Conservation (phyloP, 208 protist species). For the Trypanosoma theileri region DNA sequence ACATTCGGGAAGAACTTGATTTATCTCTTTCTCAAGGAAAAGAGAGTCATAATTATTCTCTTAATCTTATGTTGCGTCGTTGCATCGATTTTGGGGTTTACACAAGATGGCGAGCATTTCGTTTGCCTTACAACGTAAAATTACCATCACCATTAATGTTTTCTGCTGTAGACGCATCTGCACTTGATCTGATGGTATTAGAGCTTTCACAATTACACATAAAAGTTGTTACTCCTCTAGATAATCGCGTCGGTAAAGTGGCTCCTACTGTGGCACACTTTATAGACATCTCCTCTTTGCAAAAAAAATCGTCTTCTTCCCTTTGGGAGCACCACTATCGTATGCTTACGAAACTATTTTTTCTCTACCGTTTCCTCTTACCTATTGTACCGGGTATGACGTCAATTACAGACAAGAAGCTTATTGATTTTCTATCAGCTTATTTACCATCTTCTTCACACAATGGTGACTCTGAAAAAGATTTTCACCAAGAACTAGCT, state of each 20-base stretch:
- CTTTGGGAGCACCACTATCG: constrained; percentile 31
- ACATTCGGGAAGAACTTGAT: constrained; percentile 36
- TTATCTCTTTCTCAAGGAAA: constrained; percentile 1
- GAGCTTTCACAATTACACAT: constrained; percentile 31
- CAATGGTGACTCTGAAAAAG: background rate
- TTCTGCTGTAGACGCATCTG: constrained; percentile 32
- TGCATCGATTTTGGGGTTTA: constrained; percentile 89
- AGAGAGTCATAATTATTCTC: background rate
- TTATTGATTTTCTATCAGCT: constrained; percentile 41
- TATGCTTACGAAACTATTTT: constrained; percentile 44
- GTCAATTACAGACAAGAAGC: constrained; percentile 26
- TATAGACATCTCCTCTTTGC: constrained; percentile 22
- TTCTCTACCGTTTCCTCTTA: constrained; percentile 60
- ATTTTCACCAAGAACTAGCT: constrained; percentile 3
- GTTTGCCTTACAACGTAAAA: constrained; percentile 87
- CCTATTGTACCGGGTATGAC: constrained; percentile 64
- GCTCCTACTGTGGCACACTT: constrained; percentile 30
- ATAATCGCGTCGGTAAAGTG: constrained; percentile 29
- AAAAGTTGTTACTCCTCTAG: constrained; percentile 20
- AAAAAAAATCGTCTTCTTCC: constrained; percentile 18
- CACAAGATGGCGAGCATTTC: constrained; percentile 82
- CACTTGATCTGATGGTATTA: constrained; percentile 47
- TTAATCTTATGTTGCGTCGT: constrained; percentile 34
- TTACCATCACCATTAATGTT: constrained; percentile 18
- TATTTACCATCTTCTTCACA: constrained; percentile 5